phyloP scores from a whole-genome alignment of 2,329 filamentous ascomycete species.

The Pseudodiploospora longispora region DNA sequence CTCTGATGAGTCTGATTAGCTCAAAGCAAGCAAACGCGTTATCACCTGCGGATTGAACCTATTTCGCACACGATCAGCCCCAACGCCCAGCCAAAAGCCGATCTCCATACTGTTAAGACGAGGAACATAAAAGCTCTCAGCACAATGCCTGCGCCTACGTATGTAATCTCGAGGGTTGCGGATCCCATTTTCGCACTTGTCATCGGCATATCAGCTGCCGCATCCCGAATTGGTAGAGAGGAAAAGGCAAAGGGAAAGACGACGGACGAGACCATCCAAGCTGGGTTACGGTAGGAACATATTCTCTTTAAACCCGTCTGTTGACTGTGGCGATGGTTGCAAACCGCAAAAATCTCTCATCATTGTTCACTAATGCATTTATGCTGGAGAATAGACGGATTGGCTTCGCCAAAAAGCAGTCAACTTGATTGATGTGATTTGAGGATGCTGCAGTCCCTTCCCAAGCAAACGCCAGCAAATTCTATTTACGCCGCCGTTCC shows the following conservation, averaged over 20 bases:
- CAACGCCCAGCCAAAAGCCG: neutral
- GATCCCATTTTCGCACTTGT: constrained; percentile 52
- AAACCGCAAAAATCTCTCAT: neutral
- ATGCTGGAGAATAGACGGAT: constrained; percentile 20
- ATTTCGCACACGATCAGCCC: neutral
- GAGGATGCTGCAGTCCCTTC: too few relatives aligned
- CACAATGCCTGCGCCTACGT: constrained; percentile 45
- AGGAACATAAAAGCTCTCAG: neutral
- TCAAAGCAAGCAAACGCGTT: too few relatives aligned
- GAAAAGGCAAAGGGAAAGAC: constrained; percentile 50
- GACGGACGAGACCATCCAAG: constrained; percentile 40
- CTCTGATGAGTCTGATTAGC: too few relatives aligned
- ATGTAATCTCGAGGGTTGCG: constrained; percentile 51
- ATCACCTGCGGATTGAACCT: too few relatives aligned
- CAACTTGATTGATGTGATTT: constrained; percentile 5
- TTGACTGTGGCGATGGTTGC: too few relatives aligned
- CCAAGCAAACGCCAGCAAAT: too few relatives aligned
- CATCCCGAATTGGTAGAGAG: constrained; percentile 50
- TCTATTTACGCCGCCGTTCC: too few relatives aligned
- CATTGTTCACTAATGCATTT: constrained; percentile 1
- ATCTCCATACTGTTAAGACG: neutral
- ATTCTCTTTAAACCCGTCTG: too few relatives aligned
- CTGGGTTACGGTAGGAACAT: constrained; percentile 32
- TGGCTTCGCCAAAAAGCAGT: constrained; percentile 16
- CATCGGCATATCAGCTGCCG: constrained; percentile 49